Conservation (phyloP, 23 red algal species). For the Gracilaria caudata region DNA sequence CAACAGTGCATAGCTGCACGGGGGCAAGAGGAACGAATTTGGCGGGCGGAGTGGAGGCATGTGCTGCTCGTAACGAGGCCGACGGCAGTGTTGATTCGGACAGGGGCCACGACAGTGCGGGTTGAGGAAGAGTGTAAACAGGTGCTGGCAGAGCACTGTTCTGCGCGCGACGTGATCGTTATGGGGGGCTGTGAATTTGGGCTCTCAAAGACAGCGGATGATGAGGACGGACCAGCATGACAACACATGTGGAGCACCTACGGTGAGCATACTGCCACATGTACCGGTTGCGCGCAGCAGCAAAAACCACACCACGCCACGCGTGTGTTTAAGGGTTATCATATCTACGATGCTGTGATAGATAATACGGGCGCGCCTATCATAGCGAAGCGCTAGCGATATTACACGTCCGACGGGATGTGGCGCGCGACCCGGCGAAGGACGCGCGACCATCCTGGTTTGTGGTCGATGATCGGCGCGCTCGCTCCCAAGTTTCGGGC, state of each 20-base stretch:
- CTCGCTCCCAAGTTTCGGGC: neutral
- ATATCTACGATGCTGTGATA: too few relatives aligned
- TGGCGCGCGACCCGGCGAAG: neutral
- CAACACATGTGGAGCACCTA: neutral
- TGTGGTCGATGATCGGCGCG: neutral
- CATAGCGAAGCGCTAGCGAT: too few relatives aligned
- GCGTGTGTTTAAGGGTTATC: too few relatives aligned
- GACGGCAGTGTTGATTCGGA: neutral
- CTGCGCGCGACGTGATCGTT: neutral
- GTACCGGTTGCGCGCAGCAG: too few relatives aligned
- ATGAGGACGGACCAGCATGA: neutral
- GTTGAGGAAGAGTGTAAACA: neutral
- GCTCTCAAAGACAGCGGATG: neutral
- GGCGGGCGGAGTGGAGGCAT: conserved; percentile 9
- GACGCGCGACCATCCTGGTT: too few relatives aligned
- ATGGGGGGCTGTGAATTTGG: conserved; percentile 9
- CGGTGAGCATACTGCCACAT: neutral
- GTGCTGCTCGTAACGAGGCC: conserved; percentile 15
- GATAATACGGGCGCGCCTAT: too few relatives aligned
- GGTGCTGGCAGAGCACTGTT: neutral
- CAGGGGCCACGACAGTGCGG: neutral
- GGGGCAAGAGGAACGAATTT: neutral
- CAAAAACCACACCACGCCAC: too few relatives aligned
- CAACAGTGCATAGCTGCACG: neutral
- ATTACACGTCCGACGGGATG: too few relatives aligned